Percentiles rank a stretch among this genome's conserved stretches.
These are phyloP conservation scores for Talaromyces sp. DNA, from an alignment of 2,329 filamentous ascomycete species.

Conservation along the genomic window DNA sequence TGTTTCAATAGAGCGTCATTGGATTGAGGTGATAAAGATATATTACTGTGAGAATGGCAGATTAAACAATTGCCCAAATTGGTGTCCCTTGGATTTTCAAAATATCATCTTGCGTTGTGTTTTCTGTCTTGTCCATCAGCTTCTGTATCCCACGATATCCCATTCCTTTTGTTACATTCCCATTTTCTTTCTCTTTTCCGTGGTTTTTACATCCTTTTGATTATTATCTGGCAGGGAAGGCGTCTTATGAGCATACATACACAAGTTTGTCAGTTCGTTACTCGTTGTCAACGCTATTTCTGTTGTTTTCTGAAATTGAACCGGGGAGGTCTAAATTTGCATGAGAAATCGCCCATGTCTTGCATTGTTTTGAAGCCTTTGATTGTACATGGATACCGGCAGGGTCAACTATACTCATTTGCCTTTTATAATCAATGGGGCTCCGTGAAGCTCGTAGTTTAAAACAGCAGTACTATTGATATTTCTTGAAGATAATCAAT, in stretches of 20 bases:
- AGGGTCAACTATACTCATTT: neutral
- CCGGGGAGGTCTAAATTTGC: neutral
- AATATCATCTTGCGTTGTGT: neutral
- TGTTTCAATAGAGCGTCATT: slow-evolving; percentile 63
- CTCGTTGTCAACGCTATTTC: neutral
- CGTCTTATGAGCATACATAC: slow-evolving; percentile 14
- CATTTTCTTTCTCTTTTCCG: neutral
- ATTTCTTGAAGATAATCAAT: neutral
- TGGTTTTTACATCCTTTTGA: neutral
- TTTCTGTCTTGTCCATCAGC: slow-evolving; percentile 2
- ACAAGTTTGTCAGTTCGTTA: slow-evolving; percentile 1
- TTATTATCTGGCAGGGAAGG: slow-evolving; percentile 12
- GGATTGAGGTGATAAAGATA: slow-evolving; percentile 54
- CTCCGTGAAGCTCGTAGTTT: neutral
- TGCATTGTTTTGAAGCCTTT: neutral
- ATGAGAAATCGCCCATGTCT: neutral
- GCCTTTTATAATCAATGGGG: neutral
- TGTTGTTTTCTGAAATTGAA: neutral
- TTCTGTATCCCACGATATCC: slow-evolving; percentile 13
- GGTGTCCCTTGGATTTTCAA: slow-evolving; percentile 13
- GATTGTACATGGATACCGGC: neutral
- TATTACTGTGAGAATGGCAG: neutral
- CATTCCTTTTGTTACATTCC: slow-evolving; percentile 1
- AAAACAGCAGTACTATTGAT: neutral
- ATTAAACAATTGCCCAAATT: neutral